A percentile compares a stretch with the other conserved stretches of the same genome.
Evolutionary conservation across 1,284 basidiomycete genomes (phyloP).

Genomic region (Mrakiaceae sp.): DNA sequence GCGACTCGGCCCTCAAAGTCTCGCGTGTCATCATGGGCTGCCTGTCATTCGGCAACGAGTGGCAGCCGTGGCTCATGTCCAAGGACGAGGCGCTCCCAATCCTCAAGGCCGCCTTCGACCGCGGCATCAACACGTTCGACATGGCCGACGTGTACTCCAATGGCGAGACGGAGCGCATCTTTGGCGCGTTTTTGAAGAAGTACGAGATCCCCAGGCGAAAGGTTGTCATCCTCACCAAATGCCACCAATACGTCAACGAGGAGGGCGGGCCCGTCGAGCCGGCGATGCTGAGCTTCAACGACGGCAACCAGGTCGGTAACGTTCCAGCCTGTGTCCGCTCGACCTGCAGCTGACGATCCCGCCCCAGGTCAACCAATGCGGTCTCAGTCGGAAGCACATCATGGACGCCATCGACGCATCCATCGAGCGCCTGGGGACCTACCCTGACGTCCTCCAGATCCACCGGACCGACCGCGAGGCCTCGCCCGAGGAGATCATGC

Average conservation of each 20-base stretch:
- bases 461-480: constrained; percentile 53
- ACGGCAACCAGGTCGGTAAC: not conserved
- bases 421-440: constrained; percentile 53
- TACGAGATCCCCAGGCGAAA: not conserved
- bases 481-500: constrained; percentile 52
- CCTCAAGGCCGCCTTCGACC: not conserved
- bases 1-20: constrained; percentile 3
- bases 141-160: not conserved
- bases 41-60: not conserved
- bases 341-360: constrained; percentile 18
- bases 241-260: not conserved
- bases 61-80: constrained; percentile 1
- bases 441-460: constrained; percentile 48
- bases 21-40: constrained; percentile 6
- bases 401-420: constrained; percentile 58
- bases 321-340: not conserved
- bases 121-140: not conserved
- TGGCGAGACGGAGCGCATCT: not conserved
- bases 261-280: not conserved
- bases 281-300: not conserved
- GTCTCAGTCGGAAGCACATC: constrained; percentile 43
- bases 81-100: not conserved
- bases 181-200: not conserved
- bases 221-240: not conserved
- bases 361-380: constrained; percentile 40